A percentile compares a stretch with the other conserved stretches of the same genome.
These are phyloP conservation scores for Pseudogymnoascus sp. DNA, from an alignment of 2,329 filamentous ascomycete species.

Conservation along the genomic window DNA sequence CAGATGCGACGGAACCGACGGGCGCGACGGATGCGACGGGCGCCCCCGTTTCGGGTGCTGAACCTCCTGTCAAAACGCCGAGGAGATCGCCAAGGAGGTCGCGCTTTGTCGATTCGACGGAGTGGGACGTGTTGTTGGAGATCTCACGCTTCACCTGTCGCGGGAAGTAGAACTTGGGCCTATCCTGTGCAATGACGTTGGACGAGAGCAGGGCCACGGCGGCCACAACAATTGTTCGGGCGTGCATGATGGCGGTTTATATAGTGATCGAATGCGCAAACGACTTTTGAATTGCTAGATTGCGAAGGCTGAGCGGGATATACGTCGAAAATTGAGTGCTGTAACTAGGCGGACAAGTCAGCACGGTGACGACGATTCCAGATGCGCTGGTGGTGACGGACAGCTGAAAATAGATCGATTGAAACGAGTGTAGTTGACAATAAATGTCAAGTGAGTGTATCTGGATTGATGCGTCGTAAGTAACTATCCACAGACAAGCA, in stretches of 20 bases:
- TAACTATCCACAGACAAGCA: background rate
- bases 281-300: slow-evolving; percentile 16
- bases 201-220: slow-evolving; percentile 43
- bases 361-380: slow-evolving; percentile 16
- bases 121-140: slow-evolving; percentile 33
- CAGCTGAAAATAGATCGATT: slow-evolving; percentile 27
- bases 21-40: background rate
- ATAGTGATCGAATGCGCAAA: slow-evolving; percentile 17
- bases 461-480: slow-evolving; percentile 16
- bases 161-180: slow-evolving; percentile 51
- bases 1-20: background rate
- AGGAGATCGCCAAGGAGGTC: background rate
- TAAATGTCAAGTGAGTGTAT: slow-evolving; percentile 35
- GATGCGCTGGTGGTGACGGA: background rate
- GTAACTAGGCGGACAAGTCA: slow-evolving; percentile 37
- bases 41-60: slow-evolving; percentile 20
- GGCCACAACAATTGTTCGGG: slow-evolving; percentile 42
- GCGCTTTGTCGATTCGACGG: background rate
- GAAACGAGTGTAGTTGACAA: slow-evolving; percentile 55
- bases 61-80: slow-evolving; percentile 9
- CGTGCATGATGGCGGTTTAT: slow-evolving; percentile 40
- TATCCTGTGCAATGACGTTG: slow-evolving; percentile 38
- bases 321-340: slow-evolving; percentile 1
- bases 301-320: slow-evolving; percentile 7
- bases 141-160: slow-evolving; percentile 48